Conservation (phyloP, 2,329 filamentous ascomycete species). For the Talaromyces sp. region DNA sequence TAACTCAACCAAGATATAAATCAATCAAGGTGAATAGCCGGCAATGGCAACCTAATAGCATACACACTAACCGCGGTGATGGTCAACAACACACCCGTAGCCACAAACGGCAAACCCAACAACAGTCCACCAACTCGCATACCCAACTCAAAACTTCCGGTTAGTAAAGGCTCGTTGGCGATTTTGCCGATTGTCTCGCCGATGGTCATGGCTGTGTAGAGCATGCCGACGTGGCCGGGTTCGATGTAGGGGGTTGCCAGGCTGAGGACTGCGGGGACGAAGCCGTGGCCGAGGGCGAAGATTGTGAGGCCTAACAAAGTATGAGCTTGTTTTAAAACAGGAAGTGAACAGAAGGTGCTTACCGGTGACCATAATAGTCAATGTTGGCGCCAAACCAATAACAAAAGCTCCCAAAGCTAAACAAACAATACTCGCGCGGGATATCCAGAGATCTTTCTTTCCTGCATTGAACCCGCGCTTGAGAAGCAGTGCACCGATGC, state of each 20-base stretch:
- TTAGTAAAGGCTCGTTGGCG: slow-evolving; percentile 19
- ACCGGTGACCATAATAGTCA: slow-evolving; percentile 20
- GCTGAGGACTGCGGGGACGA: slow-evolving; percentile 20
- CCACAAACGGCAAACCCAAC: slow-evolving; percentile 20
- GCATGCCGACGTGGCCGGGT: slow-evolving; percentile 20
- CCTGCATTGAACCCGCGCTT: slow-evolving; percentile 11
- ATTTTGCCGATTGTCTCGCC: slow-evolving; percentile 22
- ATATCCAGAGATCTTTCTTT: slow-evolving; percentile 20
- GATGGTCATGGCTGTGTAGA: slow-evolving; percentile 21
- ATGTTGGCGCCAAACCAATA: slow-evolving; percentile 16
- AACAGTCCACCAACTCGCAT: slow-evolving; percentile 20
- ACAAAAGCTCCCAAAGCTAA: slow-evolving; percentile 18
- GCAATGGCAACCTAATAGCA: slow-evolving; percentile 14
- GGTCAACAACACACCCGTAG: slow-evolving; percentile 19
- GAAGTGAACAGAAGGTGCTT: not conserved
- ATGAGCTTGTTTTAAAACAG: not conserved
- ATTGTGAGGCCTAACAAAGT: slow-evolving; percentile 16
- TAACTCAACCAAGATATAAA: not conserved
- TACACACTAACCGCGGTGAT: slow-evolving; percentile 18
- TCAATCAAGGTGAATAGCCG: slow-evolving; percentile 19
- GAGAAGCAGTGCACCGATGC: slow-evolving; percentile 13
- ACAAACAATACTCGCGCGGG: slow-evolving; percentile 17
- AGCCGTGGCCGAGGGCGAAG: slow-evolving; percentile 22
- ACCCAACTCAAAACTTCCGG: slow-evolving; percentile 17
- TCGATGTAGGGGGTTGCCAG: slow-evolving; percentile 20